Evolutionary conservation across 2,329 filamentous ascomycete species (phyloP).

Genomic region (Laburnicola sp.): DNA sequence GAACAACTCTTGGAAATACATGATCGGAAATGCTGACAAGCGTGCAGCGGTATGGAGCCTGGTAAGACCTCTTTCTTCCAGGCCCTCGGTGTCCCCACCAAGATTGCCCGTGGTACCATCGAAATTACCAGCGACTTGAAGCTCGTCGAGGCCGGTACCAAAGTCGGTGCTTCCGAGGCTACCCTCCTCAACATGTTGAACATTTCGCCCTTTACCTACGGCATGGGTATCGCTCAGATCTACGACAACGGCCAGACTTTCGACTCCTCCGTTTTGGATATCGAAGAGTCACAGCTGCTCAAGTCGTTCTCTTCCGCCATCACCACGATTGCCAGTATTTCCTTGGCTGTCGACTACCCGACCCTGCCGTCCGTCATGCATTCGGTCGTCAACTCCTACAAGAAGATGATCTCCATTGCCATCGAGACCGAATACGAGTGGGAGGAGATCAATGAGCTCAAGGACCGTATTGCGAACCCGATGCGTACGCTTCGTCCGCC

Average conservation of each 20-base stretch:
- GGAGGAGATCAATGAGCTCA: conserved; percentile 95
- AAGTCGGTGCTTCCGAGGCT: conserved; percentile 98
- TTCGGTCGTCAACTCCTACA: conserved; percentile 96
- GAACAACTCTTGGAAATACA: conserved; percentile 7
- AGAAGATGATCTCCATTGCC: conserved; percentile 90
- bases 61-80: conserved; percentile 99
- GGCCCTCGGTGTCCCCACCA: conserved; percentile 99
- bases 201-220: conserved; percentile 82
- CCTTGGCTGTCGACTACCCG: conserved; percentile 90
- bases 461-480: conserved; percentile 99
- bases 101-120: conserved; percentile 99
- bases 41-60: conserved; percentile 83
- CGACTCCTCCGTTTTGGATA: conserved; percentile 81
- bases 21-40: conserved; percentile 19
- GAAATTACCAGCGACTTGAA: conserved; percentile 98
- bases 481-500: conserved; percentile 85
- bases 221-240: conserved; percentile 93
- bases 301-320: conserved; percentile 79
- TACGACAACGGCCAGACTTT: conserved; percentile 98
- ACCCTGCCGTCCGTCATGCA: conserved; percentile 95
- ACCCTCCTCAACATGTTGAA: conserved; percentile 99
- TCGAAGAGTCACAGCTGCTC: conserved; percentile 92
- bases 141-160: conserved; percentile 88
- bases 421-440: conserved; percentile 89
- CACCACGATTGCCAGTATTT: conserved; percentile 84